Evolutionary conservation across 148 eudicot species (phyloP).

Genomic region (Pouteria glomerata): DNA sequence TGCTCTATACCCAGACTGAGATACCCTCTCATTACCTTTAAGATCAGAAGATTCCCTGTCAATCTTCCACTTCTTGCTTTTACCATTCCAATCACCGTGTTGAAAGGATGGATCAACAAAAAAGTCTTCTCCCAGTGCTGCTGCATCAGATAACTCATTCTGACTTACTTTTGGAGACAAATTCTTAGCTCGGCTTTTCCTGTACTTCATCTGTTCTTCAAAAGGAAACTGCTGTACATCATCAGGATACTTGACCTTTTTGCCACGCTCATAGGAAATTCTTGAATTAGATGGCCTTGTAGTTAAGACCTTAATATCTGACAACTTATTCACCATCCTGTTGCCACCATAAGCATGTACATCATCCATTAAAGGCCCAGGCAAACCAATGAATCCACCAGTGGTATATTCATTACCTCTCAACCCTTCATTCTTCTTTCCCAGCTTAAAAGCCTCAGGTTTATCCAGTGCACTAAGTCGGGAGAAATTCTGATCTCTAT

Average conservation of each 20-base stretch:
- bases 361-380: slow-evolving; percentile 31
- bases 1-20: slow-evolving; percentile 35
- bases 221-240: slow-evolving; percentile 27
- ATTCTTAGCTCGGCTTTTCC: slow-evolving; percentile 33
- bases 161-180: slow-evolving; percentile 37
- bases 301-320: slow-evolving; percentile 73
- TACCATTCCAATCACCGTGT: slow-evolving; percentile 34
- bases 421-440: slow-evolving; percentile 45
- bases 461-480: slow-evolving; percentile 32
- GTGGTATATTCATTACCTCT: slow-evolving; percentile 33
- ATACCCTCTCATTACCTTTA: slow-evolving; percentile 32
- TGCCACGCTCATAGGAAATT: slow-evolving; percentile 37
- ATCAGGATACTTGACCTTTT: slow-evolving; percentile 42
- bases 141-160: slow-evolving; percentile 38
- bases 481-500: slow-evolving; percentile 35
- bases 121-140: slow-evolving; percentile 30
- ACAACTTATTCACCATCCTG: slow-evolving; percentile 62
- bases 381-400: slow-evolving; percentile 33
- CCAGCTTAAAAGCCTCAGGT: slow-evolving; percentile 35
- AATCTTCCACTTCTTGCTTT: slow-evolving; percentile 44
- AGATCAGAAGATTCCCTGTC: slow-evolving; percentile 35
- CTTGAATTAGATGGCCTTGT: slow-evolving; percentile 64
- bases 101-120: slow-evolving; percentile 28
- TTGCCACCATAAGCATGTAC: slow-evolving; percentile 41
- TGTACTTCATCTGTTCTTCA: slow-evolving; percentile 42